Evolutionary conservation across 2,329 filamentous ascomycete genomes (phyloP), one percentile per base, ranked within the genome.

Genomic region (Xylaria sp.): DNA sequence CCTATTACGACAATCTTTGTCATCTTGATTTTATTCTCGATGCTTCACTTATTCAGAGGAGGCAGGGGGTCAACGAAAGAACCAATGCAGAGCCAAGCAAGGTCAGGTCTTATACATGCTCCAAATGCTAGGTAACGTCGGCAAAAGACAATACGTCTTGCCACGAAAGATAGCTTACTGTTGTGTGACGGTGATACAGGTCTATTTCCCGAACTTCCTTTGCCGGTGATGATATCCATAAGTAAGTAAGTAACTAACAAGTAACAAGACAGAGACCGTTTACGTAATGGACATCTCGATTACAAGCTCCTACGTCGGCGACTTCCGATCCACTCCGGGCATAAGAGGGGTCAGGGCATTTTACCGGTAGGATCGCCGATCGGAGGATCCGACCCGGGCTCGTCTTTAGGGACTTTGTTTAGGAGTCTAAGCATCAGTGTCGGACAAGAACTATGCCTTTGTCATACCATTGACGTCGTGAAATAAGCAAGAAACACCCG

Each of bases 1-100:
- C 75, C 75, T 64, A 77, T 60, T 9, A 77, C 72, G n/a, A 76
- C 72, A 28, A 74, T 60, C 32, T 73, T 72, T 1, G 72, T 45
- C 75, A 77, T 70, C 9, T 56, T 60, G 7, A 6, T 36, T 9
- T 48, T 28, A 8, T 25, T 36, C 6, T 8, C 41, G 12, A 30
- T 53, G 2, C 12, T 7, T 6, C 13, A 12, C 3, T 34, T 25
- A 53, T 13, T 30, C 10, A 15, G 8, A 20, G 20, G 13, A 2
- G 15, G 30, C 23, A 55, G 18, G 30, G 41, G 48, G 6, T 15
- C 23, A 2, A 52, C n/a, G 3, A 10, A 30, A 3, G 23, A 32
- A 15, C 15, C 2, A 3, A 12, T n/a, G 6, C n/a, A 30, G 45
- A 41, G 15, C 18, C 7, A 41, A 41, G 6, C 39, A 23, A 48